Conservation (phyloP, 345 rosid species). For the Pugionium cornutum region DNA sequence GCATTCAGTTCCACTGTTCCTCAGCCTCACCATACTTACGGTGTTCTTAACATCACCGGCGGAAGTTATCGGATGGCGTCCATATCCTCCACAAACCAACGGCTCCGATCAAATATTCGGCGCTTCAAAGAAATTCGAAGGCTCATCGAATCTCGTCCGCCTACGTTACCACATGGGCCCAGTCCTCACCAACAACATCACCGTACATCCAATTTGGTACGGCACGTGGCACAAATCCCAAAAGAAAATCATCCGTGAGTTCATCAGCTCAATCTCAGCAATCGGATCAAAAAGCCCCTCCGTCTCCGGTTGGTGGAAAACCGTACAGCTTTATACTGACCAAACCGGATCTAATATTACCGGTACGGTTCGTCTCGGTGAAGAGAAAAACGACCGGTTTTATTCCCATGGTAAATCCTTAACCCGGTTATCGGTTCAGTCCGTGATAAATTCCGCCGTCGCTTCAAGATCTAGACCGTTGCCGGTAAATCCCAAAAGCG, state of each 20-base stretch:
- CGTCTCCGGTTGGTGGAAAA: conserved; percentile 93
- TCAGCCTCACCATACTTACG: conserved; percentile 39
- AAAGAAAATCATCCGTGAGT: conserved; percentile 83
- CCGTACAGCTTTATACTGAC: conserved; percentile 83
- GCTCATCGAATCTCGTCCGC: conserved; percentile 85
- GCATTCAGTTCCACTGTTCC: conserved; percentile 41
- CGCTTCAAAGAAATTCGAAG: conserved; percentile 79
- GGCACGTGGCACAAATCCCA: conserved; percentile 74
- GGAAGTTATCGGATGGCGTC: conserved; percentile 60
- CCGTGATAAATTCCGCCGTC: conserved; percentile 82
- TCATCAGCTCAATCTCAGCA: conserved; percentile 78
- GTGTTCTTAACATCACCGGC: conserved; percentile 35
- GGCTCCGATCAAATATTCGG: conserved; percentile 50
- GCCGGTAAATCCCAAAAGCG: conserved; percentile 69
- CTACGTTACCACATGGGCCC: conserved; percentile 97
- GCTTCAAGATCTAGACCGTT: conserved; percentile 64
- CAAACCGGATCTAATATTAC: conserved; percentile 73
- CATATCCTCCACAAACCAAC: conserved; percentile 71
- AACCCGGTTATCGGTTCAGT: conserved; percentile 79
- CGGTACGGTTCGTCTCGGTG: conserved; percentile 59
- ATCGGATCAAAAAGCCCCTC: conserved; percentile 57
- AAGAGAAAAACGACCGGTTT: conserved; percentile 86
- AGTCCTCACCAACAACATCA: conserved; percentile 79
- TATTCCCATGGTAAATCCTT: conserved; percentile 87
- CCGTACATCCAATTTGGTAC: conserved; percentile 93